phyloP scores from a whole-genome alignment of 1,139 yeast species.

The Hyphopichia buzzinii region DNA sequence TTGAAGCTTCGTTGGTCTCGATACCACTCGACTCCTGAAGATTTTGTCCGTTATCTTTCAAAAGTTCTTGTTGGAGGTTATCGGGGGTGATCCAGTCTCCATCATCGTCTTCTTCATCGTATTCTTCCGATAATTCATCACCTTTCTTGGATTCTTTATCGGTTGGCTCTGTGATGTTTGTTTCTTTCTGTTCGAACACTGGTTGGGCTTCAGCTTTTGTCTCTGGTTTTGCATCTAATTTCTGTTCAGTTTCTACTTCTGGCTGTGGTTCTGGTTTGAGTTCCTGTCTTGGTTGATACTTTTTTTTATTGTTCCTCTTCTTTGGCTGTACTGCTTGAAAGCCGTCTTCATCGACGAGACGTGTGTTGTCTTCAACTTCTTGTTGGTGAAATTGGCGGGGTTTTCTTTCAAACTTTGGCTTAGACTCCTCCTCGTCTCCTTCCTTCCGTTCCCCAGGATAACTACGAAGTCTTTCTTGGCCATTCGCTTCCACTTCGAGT shows the following conservation, averaged over 20 bases:
- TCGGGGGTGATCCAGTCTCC: conserved; percentile 97
- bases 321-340: conserved; percentile 5
- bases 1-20: conserved; percentile 23
- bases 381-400: background rate
- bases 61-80: conserved; percentile 65
- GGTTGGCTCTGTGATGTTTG: background rate
- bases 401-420: conserved; percentile 6
- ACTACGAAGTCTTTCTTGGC: conserved; percentile 67
- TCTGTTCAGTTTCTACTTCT: conserved; percentile 4
- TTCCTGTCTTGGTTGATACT: conserved; percentile 8
- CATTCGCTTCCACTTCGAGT: conserved; percentile 72
- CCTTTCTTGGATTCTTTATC: conserved; percentile 2
- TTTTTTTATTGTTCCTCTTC: conserved; percentile 5
- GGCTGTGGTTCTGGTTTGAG: conserved; percentile 8
- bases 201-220: conserved; percentile 7
- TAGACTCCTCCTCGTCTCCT: conserved; percentile 4
- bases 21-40: conserved; percentile 27
- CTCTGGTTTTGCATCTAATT: conserved; percentile 3
- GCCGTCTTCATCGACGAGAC: conserved; percentile 8
- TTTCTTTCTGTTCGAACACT: background rate
- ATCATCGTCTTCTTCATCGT: conserved; percentile 65
- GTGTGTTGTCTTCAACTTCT: conserved; percentile 10
- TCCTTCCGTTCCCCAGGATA: conserved; percentile 59
- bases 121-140: conserved; percentile 36
- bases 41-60: conserved; percentile 58